Conservation (phyloP, 2,329 filamentous ascomycete genomes). For the Scortechinia acanthostroma region DNA sequence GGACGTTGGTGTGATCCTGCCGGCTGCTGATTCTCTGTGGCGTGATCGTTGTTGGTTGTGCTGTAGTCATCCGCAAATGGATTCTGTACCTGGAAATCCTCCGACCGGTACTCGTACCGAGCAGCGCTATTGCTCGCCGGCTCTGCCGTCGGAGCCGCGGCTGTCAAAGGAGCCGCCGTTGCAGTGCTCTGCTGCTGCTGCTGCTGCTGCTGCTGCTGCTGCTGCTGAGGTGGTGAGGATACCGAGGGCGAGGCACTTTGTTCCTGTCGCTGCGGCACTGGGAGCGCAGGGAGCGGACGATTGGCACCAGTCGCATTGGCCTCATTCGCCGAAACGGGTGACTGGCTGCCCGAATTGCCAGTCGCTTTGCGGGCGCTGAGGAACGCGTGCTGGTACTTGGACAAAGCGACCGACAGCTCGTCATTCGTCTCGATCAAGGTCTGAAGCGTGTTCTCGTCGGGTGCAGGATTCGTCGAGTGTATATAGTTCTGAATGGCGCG, state of each 20-base stretch:
- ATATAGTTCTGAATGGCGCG: conserved; percentile 56
- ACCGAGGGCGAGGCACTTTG: neutral
- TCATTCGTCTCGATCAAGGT: conserved; percentile 66
- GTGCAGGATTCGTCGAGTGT: conserved; percentile 41
- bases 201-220: too few species aligned
- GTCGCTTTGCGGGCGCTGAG: neutral
- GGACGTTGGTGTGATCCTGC: too few species aligned
- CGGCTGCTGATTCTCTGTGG: too few species aligned
- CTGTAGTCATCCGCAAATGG: neutral
- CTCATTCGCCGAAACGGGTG: neutral
- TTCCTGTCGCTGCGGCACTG: neutral
- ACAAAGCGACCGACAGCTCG: conserved; percentile 57
- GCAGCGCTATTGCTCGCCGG: neutral
- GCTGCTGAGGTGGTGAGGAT: neutral
- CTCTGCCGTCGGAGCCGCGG: neutral
- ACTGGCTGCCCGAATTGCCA: neutral
- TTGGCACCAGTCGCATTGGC: neutral
- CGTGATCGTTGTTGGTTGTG: too few species aligned
- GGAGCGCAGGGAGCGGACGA: neutral
- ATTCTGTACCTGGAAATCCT: neutral
- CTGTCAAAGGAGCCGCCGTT: neutral
- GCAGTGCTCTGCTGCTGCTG: too few species aligned
- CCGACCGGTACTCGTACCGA: neutral
- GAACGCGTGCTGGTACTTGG: conserved; percentile 52
- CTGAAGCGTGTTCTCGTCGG: conserved; percentile 59